These are phyloP conservation scores for Paspalum notatum DNA, from an alignment of 176 grass and related monocot genomes.

Conservation along the genomic window DNA sequence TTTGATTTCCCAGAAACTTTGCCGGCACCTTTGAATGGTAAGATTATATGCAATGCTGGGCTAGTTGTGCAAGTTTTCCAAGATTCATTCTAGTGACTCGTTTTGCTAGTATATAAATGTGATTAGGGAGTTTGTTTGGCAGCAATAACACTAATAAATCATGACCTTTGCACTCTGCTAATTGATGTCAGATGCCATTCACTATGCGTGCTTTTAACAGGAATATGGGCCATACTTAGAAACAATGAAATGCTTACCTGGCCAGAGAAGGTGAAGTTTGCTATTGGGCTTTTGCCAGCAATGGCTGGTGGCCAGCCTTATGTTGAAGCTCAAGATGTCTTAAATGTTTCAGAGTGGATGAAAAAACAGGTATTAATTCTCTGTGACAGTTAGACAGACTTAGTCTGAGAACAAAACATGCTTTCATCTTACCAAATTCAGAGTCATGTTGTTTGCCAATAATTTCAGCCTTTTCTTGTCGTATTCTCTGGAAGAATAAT, in stretches of 20 bases:
- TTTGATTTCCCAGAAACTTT: constrained; percentile 96
- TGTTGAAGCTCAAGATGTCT: constrained; percentile 90
- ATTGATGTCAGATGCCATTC: constrained; percentile 11
- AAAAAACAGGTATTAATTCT: constrained; percentile 63
- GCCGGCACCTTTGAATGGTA: constrained; percentile 94
- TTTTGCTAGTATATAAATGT: constrained; percentile 15
- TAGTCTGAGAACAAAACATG: neutral
- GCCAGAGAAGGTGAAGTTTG: constrained; percentile 95
- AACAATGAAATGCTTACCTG: constrained; percentile 98
- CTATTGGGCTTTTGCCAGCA: constrained; percentile 88
- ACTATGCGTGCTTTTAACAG: constrained; percentile 48
- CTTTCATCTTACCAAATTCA: neutral
- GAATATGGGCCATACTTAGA: constrained; percentile 86
- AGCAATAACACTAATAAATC: constrained; percentile 3
- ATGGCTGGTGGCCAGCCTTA: constrained; percentile 88
- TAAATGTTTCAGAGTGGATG: constrained; percentile 89
- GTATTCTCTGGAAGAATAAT: neutral
- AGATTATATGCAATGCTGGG: constrained; percentile 2
- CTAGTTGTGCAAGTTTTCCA: neutral
- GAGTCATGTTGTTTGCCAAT: neutral
- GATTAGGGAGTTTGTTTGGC: constrained; percentile 25
- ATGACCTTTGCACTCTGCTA: neutral
- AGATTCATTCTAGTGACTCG: neutral
- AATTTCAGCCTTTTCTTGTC: neutral
- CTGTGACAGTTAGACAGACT: neutral